Base-by-base conservation (phyloP, 768 basidiomycete species). In the Tricholoma sp. region DNA sequence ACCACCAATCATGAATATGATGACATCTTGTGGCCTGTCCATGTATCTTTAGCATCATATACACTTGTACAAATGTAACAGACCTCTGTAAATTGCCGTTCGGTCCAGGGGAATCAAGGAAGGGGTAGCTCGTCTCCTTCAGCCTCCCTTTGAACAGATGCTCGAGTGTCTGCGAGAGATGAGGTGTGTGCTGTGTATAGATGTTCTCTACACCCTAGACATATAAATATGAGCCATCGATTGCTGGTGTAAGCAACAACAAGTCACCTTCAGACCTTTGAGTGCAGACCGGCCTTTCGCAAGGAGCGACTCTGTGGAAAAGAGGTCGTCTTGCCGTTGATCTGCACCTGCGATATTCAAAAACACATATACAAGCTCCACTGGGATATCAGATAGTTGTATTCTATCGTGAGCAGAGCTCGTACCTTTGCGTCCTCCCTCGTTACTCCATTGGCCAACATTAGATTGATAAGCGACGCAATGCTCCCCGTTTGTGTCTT, bases 111-210 rank as follows among this genome's bases (percentile, higher is more conserved):
- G 75, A 76, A 8, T 88, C 86, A 5, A 94, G 63, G 77, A 94
- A 98, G 2, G 96, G 94, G 71, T 98, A 92, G 58, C 84, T 94
- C 2, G 85, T 80, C 61, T 99, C 97, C 63, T 83, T 86, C 58
- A 99, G 71, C 54, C 88, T 79, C 9, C 94, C 95, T 67, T 85
- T 92, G 65, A 95, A 82, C 4, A 99, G 73, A 53, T 89, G 81
- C 65, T 99, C 97, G 14, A 98, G 73, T 2, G 96, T 98, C 66
- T 97, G 89, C 1, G 89, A 86, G 5, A 99, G 77, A 71, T 95
- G 94, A 6, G 97, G 97, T 14, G 85, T 86, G 65, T 98, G 97
- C 64, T 98, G 97, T 56, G 94, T 99, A 69, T 98, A 99, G 14
- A 98, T 95, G 65, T 99, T 99, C 73, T 99, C 97, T 4, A 98